These are phyloP conservation scores for Colletotrichum zoysiae DNA, from an alignment of 2,329 filamentous ascomycete species.

Conservation along the genomic window DNA sequence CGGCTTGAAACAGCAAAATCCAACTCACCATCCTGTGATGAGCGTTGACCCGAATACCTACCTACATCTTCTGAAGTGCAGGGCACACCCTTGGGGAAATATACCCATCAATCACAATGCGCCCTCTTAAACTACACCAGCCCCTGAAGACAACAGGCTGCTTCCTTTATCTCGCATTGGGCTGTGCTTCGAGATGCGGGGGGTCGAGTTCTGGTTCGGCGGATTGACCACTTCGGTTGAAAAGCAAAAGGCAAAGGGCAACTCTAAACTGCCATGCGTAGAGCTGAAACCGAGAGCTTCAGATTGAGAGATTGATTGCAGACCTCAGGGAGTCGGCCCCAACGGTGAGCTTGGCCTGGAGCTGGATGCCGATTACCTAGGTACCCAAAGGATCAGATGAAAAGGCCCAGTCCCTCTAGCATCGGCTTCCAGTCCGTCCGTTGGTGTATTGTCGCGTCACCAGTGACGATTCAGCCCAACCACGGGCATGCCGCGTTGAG, in stretches of 20 bases:
- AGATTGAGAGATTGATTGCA: slow-evolving; percentile 15
- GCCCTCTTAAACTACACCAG: slow-evolving; percentile 11
- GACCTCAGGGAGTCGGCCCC: slow-evolving; percentile 9
- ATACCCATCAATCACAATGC: slow-evolving; percentile 21
- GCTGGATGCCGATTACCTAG: slow-evolving; percentile 10
- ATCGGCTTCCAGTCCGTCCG: not conserved
- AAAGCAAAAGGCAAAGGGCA: slow-evolving; percentile 17
- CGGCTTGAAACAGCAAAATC: slow-evolving; percentile 34
- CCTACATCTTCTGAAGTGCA: not conserved
- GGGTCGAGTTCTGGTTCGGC: not conserved
- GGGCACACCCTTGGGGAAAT: slow-evolving; percentile 18
- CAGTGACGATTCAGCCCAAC: too few species aligned
- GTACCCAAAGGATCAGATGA: slow-evolving; percentile 11
- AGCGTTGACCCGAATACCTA: slow-evolving; percentile 15
- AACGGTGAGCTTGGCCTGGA: slow-evolving; percentile 24
- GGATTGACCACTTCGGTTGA: slow-evolving; percentile 1
- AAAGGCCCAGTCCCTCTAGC: slow-evolving; percentile 15
- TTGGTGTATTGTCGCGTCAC: not conserved
- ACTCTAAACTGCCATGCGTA: slow-evolving; percentile 22
- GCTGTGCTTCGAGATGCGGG: slow-evolving; percentile 22
- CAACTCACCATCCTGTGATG: slow-evolving; percentile 25
- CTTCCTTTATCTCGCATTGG: not conserved
- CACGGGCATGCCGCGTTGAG: not conserved
- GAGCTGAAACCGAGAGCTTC: not conserved
- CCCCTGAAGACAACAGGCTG: not conserved